These are phyloP conservation scores for Hypoxylon lenormandii DNA, from an alignment of 495 filamentous ascomycete species.

Conservation along the genomic window DNA sequence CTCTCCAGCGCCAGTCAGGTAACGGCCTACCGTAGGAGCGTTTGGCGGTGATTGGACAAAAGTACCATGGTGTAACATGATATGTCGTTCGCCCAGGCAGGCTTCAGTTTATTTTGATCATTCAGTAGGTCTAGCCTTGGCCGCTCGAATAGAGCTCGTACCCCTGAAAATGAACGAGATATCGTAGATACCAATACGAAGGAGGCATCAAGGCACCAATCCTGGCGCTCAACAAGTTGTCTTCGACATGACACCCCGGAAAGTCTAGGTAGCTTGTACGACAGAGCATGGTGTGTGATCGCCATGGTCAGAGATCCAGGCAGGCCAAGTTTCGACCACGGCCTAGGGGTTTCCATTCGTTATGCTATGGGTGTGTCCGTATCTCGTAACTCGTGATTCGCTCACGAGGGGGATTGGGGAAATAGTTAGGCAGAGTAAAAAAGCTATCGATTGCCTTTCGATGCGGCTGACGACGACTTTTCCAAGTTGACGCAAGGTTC, in stretches of 20 bases:
- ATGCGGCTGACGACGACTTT: slow-evolving; percentile 42
- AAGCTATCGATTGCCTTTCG: slow-evolving; percentile 16
- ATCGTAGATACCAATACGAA: slow-evolving; percentile 22
- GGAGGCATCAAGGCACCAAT: slow-evolving; percentile 10
- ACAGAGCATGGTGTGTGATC: slow-evolving; percentile 33
- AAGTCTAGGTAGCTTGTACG: slow-evolving; percentile 1
- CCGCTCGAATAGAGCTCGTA: background rate
- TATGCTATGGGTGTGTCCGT: slow-evolving; percentile 11
- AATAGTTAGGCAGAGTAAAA: background rate
- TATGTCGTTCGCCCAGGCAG: slow-evolving; percentile 20
- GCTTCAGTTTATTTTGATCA: slow-evolving; percentile 14
- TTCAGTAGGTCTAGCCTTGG: slow-evolving; percentile 29
- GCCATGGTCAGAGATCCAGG: slow-evolving; percentile 27
- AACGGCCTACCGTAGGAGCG: slow-evolving; percentile 11
- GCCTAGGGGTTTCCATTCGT: slow-evolving; percentile 24
- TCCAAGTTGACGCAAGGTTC: slow-evolving; percentile 26
- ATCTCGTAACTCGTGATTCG: slow-evolving; percentile 28
- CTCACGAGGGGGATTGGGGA: slow-evolving; percentile 24
- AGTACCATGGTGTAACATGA: slow-evolving; percentile 37
- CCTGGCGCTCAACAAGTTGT: slow-evolving; percentile 10
- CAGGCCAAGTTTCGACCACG: slow-evolving; percentile 36
- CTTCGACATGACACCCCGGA: slow-evolving; percentile 12
- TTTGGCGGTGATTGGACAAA: slow-evolving; percentile 21
- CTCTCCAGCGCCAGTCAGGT: background rate
- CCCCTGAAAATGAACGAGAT: slow-evolving; percentile 8